Percentiles rank a stretch among this genome's conserved stretches.
Evolutionary conservation across 768 basidiomycete genomes (phyloP).

Genomic region (Strobilomyces confusus): DNA sequence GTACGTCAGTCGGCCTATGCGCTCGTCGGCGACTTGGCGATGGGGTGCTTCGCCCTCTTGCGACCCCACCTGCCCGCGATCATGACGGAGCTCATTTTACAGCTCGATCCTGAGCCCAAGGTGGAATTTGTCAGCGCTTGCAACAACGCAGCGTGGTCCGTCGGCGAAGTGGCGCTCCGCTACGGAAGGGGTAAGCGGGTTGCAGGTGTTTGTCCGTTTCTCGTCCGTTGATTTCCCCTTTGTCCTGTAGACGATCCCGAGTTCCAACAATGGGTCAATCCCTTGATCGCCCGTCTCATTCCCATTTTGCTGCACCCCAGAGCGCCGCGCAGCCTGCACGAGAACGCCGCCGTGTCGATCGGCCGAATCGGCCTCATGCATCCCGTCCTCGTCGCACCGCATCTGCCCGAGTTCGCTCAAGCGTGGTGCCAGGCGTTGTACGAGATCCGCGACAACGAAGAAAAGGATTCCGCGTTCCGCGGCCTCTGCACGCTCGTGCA

Average conservation of each 20-base stretch:
- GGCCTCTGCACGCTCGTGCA: conserved; percentile 96
- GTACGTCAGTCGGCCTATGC: conserved; percentile 97
- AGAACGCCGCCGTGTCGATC: conserved; percentile 98
- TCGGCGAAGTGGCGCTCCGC: conserved; percentile 93
- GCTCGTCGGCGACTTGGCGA: conserved; percentile 96
- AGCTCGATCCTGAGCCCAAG: conserved; percentile 91
- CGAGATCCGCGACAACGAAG: conserved; percentile 98
- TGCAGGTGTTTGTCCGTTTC: neutral
- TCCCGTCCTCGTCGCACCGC: conserved; percentile 82
- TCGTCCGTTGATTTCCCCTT: conserved; percentile 5
- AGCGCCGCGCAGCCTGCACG: conserved; percentile 89
- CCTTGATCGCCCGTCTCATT: conserved; percentile 82
- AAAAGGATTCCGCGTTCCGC: conserved; percentile 98
- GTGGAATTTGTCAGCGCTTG: conserved; percentile 94
- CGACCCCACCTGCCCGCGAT: conserved; percentile 83
- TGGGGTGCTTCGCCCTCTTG: conserved; percentile 87
- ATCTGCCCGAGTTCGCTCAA: conserved; percentile 86
- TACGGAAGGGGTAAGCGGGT: conserved; percentile 64
- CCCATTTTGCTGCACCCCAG: conserved; percentile 91
- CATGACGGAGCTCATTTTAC: conserved; percentile 84
- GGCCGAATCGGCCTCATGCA: conserved; percentile 94
- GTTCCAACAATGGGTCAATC: conserved; percentile 89
- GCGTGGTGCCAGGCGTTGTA: conserved; percentile 97
- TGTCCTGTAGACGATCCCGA: conserved; percentile 69
- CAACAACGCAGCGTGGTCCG: conserved; percentile 99